phyloP scores from a whole-genome alignment of 2,329 filamentous ascomycete species.

The Pseudogymnoascus sp. region DNA sequence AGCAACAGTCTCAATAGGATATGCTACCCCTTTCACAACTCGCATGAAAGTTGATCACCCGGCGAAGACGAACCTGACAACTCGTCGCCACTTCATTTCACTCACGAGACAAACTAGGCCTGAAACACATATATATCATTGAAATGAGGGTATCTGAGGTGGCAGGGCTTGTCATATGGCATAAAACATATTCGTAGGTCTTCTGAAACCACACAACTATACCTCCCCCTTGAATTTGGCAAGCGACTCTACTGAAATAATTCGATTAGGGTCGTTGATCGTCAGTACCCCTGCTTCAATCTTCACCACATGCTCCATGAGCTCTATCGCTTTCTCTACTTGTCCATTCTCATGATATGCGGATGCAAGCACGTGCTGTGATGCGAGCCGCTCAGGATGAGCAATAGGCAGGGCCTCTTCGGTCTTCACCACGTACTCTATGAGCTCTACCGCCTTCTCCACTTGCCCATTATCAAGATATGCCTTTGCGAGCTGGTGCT shows the following conservation, averaged over 20 bases:
- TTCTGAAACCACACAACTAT: neutral
- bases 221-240: neutral
- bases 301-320: neutral
- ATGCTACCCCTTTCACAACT: neutral
- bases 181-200: too few relatives aligned
- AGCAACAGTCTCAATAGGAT: neutral
- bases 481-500: neutral
- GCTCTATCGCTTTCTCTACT: neutral
- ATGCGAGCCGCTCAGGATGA: neutral
- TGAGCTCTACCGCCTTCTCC: conserved; percentile 6
- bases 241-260: neutral
- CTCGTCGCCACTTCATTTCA: neutral
- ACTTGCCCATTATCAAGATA: neutral
- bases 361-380: neutral
- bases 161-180: neutral
- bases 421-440: neutral
- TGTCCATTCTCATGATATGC: neutral
- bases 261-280: neutral
- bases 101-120: neutral
- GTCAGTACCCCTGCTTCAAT: neutral
- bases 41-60: neutral
- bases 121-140: neutral
- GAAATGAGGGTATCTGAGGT: neutral
- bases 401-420: neutral
- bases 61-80: neutral